Conservation (phyloP, 805 yeast species). For the Saccharomycopsis lassenensis region DNA sequence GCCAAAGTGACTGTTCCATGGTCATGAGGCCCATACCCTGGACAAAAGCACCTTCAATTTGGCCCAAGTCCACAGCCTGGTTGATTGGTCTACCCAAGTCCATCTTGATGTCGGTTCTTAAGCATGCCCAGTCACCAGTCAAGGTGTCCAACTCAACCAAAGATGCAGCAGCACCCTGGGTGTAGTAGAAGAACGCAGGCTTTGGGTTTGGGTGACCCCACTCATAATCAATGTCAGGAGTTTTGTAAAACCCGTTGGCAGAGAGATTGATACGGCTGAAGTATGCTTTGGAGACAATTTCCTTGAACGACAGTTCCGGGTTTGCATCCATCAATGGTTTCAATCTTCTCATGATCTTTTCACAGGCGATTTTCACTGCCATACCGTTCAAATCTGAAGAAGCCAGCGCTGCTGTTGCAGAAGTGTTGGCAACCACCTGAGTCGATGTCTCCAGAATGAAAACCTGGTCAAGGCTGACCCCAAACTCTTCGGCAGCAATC, state of each 20-base stretch:
- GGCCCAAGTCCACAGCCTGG: conserved; percentile 40
- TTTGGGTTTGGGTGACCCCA: conserved; percentile 31
- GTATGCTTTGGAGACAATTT: conserved; percentile 32
- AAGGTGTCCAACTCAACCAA: conserved; percentile 36
- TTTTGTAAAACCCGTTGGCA: conserved; percentile 40
- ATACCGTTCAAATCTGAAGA: conserved; percentile 38
- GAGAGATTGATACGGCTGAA: conserved; percentile 34
- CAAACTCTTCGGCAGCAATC: conserved; percentile 34
- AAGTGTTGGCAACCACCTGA: conserved; percentile 36
- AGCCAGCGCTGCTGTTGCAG: conserved; percentile 41
- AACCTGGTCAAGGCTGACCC: conserved; percentile 30
- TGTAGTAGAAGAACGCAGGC: conserved; percentile 36
- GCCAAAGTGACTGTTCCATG: conserved; percentile 38
- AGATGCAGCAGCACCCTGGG: conserved; percentile 35
- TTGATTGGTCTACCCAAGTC: conserved; percentile 39
- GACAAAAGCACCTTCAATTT: conserved; percentile 39
- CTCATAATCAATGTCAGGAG: conserved; percentile 36
- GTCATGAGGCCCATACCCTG: conserved; percentile 42
- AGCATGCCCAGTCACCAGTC: conserved; percentile 37
- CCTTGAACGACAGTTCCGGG: conserved; percentile 31
- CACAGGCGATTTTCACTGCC: conserved; percentile 39
- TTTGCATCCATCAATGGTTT: conserved; percentile 28
- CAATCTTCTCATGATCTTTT: conserved; percentile 31
- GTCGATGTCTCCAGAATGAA: conserved; percentile 38
- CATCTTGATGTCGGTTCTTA: conserved; percentile 35